Evolutionary conservation across 208 protist genomes (phyloP), one percentile per base, ranked within the genome.

Genomic region (Phytomonas francai): DNA sequence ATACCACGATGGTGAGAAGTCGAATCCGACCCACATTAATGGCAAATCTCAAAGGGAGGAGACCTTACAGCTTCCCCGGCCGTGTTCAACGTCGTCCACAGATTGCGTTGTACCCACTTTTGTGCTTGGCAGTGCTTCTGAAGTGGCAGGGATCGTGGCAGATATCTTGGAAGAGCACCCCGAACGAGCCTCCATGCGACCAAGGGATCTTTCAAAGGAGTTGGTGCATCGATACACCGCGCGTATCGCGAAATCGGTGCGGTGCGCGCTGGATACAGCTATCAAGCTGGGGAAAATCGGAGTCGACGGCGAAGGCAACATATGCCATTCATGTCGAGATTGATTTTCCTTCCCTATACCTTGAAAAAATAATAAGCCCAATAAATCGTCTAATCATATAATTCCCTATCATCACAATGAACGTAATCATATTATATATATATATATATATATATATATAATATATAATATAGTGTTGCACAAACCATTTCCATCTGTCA

Each of bases 51-150:
- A 19, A 49, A 19, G 1, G 14, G 12, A 74, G 72, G 59, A 71
- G 58, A 65, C 76, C 68, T 72, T 77, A 2, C 77, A 74, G 25
- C 62, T 81, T 54, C 51, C 79, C n/a, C 68, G 80, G 54, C 75
- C 78, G 57, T 73, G 67, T 7, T 81, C 77, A n/a, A 81, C 75
- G 6, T 69, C 72, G 60, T 64, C 76, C 16, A 75, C 51, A 39
- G 73, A 84, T 19, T 87, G 79, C 66, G 57, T 81, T 29, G 78
- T 89, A 58, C 78, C 83, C 0, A 73, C 72, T 67, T 90, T 94
- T 62, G 77, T 85, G 19, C 73, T 94, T 25, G 84, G 83, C 67
- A 84, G 62, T 22, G 73, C 69, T 45, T 74, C 65, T 12, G 81
- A 85, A 62, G 70, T 93, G 31, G 70, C 77, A 30, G 75, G 82